These are phyloP conservation scores for Argentina anserina DNA, from an alignment of 306 rosid species.

Conservation along the genomic window DNA sequence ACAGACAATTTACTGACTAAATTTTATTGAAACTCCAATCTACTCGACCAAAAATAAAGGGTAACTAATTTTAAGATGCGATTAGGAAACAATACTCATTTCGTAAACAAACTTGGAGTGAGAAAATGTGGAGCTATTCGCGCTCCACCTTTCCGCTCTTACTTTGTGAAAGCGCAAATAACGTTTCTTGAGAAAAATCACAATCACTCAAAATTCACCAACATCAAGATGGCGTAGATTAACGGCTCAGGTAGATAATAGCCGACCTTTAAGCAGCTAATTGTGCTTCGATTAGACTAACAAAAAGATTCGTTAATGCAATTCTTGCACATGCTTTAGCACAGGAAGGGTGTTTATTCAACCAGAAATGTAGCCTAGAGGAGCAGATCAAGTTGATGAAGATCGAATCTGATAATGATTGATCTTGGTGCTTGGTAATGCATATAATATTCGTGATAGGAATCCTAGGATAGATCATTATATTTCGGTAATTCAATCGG, in stretches of 20 bases:
- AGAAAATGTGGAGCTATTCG: background rate
- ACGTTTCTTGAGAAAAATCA: background rate
- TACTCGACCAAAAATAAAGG: background rate
- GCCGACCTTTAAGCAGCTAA: conserved; percentile 3
- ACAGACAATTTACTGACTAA: background rate
- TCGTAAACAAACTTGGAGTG: background rate
- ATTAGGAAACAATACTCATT: background rate
- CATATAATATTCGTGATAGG: no score
- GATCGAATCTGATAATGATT: background rate
- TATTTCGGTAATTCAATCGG: background rate
- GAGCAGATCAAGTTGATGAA: background rate
- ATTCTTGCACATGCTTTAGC: background rate
- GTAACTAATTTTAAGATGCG: background rate
- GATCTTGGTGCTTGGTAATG: no score
- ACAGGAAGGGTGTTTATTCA: background rate
- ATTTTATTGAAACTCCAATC: background rate
- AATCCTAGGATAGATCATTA: background rate
- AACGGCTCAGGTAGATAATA: background rate
- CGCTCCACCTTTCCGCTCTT: background rate
- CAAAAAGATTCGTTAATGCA: background rate
- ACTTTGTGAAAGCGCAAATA: background rate
- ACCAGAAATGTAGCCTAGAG: background rate
- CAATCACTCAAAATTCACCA: background rate
- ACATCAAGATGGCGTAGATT: background rate
- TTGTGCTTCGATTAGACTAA: background rate